These are phyloP conservation scores for Stemphylium beticola DNA, from an alignment of 2,329 filamentous ascomycete species.

Conservation along the genomic window DNA sequence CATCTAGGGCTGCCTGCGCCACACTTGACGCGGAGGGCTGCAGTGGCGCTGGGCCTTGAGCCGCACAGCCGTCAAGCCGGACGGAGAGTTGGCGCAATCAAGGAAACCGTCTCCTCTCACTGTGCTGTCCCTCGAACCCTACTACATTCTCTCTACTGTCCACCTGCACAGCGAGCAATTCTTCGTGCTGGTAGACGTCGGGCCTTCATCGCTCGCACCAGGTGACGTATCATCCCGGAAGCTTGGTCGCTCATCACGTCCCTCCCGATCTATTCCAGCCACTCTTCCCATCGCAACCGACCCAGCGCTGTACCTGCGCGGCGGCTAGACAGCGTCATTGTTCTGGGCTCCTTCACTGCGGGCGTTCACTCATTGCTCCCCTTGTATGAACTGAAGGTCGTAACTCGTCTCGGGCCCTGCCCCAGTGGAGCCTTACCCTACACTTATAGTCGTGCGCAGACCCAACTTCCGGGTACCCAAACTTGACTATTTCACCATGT, in stretches of 20 bases:
- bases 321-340: not conserved
- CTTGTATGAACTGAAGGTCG: constrained; percentile 26
- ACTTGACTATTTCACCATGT: constrained; percentile 35
- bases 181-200: not conserved
- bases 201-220: constrained; percentile 6
- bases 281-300: constrained; percentile 6
- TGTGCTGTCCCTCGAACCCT: not conserved
- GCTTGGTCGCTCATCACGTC: constrained; percentile 10
- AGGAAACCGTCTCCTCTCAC: not conserved
- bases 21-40: constrained; percentile 2
- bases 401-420: constrained; percentile 22
- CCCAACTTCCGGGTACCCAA: not conserved
- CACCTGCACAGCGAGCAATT: not conserved
- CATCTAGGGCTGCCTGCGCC: constrained; percentile 9
- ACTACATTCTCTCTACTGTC: not conserved
- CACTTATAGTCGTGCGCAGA: constrained; percentile 3
- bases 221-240: constrained; percentile 20
- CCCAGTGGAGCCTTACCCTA: constrained; percentile 11
- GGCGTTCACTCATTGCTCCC: not conserved
- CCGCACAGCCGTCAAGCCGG: not conserved
- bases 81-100: not conserved
- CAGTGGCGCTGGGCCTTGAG: constrained; percentile 12
- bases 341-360: not conserved
- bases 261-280: constrained; percentile 8
- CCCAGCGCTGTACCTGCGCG: constrained; percentile 2